These are phyloP conservation scores for Hyphodiscus sp. DNA, from an alignment of 2,329 filamentous ascomycete genomes.

Conservation along the genomic window DNA sequence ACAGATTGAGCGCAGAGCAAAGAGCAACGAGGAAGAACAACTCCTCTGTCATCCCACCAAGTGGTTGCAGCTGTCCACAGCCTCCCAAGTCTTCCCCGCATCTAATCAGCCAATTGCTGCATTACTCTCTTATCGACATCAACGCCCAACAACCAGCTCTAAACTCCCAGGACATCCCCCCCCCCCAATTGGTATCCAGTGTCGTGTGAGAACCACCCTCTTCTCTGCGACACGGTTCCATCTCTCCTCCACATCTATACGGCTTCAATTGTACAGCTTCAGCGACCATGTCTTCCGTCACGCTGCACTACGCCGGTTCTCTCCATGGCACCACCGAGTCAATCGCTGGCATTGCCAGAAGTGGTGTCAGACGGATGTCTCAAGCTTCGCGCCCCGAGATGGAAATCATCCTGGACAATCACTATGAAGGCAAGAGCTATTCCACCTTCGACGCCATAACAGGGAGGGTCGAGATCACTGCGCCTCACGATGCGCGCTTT, in stretches of 20 bases:
- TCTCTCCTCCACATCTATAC: not conserved
- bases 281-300: not conserved
- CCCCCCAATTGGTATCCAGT: not conserved
- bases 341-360: conserved; percentile 22
- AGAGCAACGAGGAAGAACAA: too few species aligned
- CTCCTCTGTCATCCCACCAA: too few species aligned
- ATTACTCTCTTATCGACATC: conserved; percentile 1
- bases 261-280: not conserved
- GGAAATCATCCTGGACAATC: conserved; percentile 24
- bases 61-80: too few species aligned
- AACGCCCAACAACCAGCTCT: too few species aligned
- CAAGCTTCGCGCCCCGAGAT: conserved; percentile 19
- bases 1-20: too few species aligned
- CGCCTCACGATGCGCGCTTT: conserved; percentile 25
- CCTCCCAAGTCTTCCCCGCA: not conserved
- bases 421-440: conserved; percentile 23
- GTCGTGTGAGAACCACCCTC: not conserved
- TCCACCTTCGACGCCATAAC: conserved; percentile 27
- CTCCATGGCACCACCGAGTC: conserved; percentile 21
- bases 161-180: too few species aligned
- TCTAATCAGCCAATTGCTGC: not conserved
- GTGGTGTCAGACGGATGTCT: conserved; percentile 21
- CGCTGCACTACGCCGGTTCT: conserved; percentile 20
- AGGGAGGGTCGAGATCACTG: conserved; percentile 25
- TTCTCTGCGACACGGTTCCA: not conserved